These are phyloP conservation scores for Geopyxis carbonaria DNA, from an alignment of 495 filamentous ascomycete species.

Conservation along the genomic window DNA sequence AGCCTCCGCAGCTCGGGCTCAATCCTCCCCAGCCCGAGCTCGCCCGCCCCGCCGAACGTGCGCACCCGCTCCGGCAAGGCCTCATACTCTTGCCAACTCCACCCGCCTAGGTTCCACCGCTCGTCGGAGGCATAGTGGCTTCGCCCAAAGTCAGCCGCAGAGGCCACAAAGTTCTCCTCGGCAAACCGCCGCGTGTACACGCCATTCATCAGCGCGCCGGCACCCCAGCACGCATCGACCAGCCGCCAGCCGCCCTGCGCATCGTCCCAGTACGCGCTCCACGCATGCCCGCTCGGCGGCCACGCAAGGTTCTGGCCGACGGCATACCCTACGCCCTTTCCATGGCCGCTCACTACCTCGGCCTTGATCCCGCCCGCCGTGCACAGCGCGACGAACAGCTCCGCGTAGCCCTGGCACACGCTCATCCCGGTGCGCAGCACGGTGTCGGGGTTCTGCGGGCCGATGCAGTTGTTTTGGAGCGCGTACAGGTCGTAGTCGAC, in stretches of 20 bases:
- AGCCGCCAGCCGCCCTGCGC: slow-evolving; percentile 82
- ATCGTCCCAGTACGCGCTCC: slow-evolving; percentile 70
- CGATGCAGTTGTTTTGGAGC: slow-evolving; percentile 51
- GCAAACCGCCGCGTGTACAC: slow-evolving; percentile 52
- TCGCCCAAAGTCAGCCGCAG: slow-evolving; percentile 67
- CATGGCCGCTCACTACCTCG: slow-evolving; percentile 55
- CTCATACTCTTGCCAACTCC: slow-evolving; percentile 18
- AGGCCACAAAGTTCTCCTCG: slow-evolving; percentile 52
- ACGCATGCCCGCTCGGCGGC: slow-evolving; percentile 51
- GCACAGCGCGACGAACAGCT: slow-evolving; percentile 61
- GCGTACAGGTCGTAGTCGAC: slow-evolving; percentile 62
- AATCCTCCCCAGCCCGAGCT: slow-evolving; percentile 7
- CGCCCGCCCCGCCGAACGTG: background rate
- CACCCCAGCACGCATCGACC: slow-evolving; percentile 85
- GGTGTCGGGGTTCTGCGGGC: slow-evolving; percentile 46
- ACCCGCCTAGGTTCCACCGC: slow-evolving; percentile 6
- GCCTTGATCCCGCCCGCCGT: slow-evolving; percentile 54
- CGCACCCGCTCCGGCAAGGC: slow-evolving; percentile 4
- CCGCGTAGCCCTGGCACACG: slow-evolving; percentile 84
- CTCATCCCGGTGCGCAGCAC: slow-evolving; percentile 58
- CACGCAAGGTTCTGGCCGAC: slow-evolving; percentile 33
- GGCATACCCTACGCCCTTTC: slow-evolving; percentile 65
- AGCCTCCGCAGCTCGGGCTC: slow-evolving; percentile 1
- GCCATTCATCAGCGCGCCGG: slow-evolving; percentile 36
- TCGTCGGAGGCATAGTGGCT: slow-evolving; percentile 57